A percentile compares a stretch with the other conserved stretches of the same genome.
Conservation (phyloP, 306 rosid genomes). For the Crataegus laevigata region DNA sequence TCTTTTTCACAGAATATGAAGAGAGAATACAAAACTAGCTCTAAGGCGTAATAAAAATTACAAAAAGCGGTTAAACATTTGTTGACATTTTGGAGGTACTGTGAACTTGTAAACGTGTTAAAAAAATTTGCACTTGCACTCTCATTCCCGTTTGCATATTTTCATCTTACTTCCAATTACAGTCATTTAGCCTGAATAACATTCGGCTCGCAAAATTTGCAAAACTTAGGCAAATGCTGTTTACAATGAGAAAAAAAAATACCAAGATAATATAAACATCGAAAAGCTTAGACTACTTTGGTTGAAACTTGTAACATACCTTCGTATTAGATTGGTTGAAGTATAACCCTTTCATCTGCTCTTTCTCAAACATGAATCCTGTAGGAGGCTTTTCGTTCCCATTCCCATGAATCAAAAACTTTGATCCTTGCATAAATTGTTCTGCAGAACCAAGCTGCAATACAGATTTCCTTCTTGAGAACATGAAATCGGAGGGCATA, state of each 20-base stretch:
- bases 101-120: neutral
- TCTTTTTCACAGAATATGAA: too few species aligned
- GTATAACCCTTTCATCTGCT: conserved; percentile 89
- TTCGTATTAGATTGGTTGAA: conserved; percentile 82
- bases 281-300: neutral
- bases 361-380: conserved; percentile 98
- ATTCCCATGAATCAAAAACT: conserved; percentile 76
- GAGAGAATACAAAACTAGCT: too few species aligned
- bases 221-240: neutral
- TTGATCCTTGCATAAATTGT: conserved; percentile 72
- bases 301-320: conserved; percentile 33
- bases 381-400: conserved; percentile 86
- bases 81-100: neutral
- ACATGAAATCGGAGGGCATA: conserved; percentile 2
- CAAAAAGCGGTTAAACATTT: neutral
- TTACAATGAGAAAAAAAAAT: neutral
- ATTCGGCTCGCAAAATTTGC: neutral
- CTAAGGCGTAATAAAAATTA: neutral
- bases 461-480: conserved; percentile 16
- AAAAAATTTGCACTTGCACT: neutral
- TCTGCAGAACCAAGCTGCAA: conserved; percentile 89
- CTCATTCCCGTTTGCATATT: neutral
- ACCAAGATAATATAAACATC: neutral
- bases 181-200: neutral
- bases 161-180: neutral